phyloP scores from a whole-genome alignment of 169 alveolate species.

The Plasmodium gonderi region DNA sequence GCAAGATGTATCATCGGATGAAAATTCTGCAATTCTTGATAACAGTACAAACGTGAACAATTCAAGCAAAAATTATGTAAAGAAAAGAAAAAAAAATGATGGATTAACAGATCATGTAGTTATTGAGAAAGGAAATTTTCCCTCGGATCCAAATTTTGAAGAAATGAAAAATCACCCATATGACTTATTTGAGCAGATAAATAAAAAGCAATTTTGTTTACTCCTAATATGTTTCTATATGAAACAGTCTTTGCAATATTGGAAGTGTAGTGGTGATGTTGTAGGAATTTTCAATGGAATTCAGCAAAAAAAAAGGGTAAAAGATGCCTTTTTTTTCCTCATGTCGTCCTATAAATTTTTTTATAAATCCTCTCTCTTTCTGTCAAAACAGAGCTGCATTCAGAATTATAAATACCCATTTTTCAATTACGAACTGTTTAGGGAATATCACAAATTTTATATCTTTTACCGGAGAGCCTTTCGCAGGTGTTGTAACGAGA shows the following conservation, averaged over 20 bases:
- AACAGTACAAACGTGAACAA: neutral
- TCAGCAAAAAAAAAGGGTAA: conserved; percentile 65
- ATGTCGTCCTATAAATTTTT: conserved; percentile 72
- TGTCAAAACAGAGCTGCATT: conserved; percentile 19
- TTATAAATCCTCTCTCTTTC: conserved; percentile 59
- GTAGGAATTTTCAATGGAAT: conserved; percentile 64
- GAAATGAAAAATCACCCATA: neutral
- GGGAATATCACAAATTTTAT: conserved; percentile 39
- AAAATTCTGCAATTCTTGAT: neutral
- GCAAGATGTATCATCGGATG: neutral
- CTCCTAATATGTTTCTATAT: conserved; percentile 55
- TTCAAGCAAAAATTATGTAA: neutral
- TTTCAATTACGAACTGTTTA: conserved; percentile 39
- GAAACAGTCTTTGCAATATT: conserved; percentile 46
- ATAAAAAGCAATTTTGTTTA: conserved; percentile 69
- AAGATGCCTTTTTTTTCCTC: conserved; percentile 56
- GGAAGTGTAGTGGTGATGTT: conserved; percentile 59
- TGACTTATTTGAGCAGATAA: conserved; percentile 22
- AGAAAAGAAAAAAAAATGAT: conserved; percentile 55
- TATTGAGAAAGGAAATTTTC: neutral
- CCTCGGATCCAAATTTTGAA: neutral
- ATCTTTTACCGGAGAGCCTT: conserved; percentile 32
- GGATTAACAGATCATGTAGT: conserved; percentile 14
- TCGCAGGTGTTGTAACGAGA: conserved; percentile 31
- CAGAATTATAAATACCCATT: conserved; percentile 36